Evolutionary conservation across 2,329 filamentous ascomycete species (phyloP), one percentile per base, ranked within the genome.

Genomic region (Ophiostoma fasciatum): DNA sequence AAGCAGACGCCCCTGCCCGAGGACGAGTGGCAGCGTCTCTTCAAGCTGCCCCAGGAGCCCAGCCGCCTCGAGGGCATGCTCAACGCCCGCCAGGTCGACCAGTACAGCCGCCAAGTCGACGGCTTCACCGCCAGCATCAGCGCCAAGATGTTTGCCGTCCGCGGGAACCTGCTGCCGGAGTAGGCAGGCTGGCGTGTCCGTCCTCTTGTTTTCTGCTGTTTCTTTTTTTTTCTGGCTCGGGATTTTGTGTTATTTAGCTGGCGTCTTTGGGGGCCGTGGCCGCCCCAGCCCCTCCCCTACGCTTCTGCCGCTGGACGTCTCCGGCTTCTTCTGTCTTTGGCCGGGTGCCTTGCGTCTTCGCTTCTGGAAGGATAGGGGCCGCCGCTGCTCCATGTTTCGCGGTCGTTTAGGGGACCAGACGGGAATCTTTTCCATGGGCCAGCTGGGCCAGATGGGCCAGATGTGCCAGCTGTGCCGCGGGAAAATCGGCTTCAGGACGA

Each of bases 91-190:
- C 90, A 98, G 65, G 85, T 94, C 37, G 87, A 96, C 64, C 88
- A 96, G 64, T 98, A 96, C 64, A 83, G 87, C 53, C 80, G 85
- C 64, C 90, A 96, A 66, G 82, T 96, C 40, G 90, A 98, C 60
- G 84, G 84, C 27, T 96, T 96, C 60, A 88, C 88, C 32, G 85
- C 90, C 38, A 79, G 77, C 46, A 81, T 93, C 48, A 92, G 75
- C 44, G 78, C 83, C 46, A 98, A 98, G 76, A 94, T 98, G 88
- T 98, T 98, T 59, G 87, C 87, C 27, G 83, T 94, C 42, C 78
- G 87, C 55, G 73, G 74, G 47, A 77, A 74, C 57, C 56, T 78
- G 47, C 54, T 75, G 50, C 71, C 73, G 31, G 69, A 74, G 61
- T 64, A 55, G 31, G 33, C 13, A 15, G 13, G 4, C 17, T n/a